A percentile compares a stretch with the other conserved stretches of the same genome.
These are phyloP conservation scores for Xylaria palmicola DNA, from an alignment of 495 filamentous ascomycete genomes.

Conservation along the genomic window DNA sequence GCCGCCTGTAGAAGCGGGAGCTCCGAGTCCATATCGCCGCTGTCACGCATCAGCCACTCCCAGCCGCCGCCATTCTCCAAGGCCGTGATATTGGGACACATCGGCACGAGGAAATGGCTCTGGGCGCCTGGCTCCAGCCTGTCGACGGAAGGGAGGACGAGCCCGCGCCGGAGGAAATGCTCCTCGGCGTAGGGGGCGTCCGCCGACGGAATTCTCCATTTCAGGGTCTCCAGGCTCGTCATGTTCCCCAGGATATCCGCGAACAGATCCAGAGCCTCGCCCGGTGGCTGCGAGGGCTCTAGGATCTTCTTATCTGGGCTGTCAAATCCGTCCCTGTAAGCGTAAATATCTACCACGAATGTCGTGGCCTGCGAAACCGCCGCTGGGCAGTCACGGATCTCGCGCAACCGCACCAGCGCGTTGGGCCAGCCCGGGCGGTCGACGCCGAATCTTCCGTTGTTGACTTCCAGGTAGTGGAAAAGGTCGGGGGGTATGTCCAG, in stretches of 20 bases:
- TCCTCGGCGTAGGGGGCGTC: neutral
- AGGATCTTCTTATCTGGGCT: neutral
- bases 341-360: neutral
- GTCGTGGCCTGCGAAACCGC: neutral
- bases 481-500: conserved; percentile 6
- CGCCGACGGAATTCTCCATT: neutral
- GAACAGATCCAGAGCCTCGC: neutral
- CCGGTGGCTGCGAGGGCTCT: neutral
- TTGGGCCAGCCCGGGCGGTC: conserved; percentile 3
- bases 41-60: neutral
- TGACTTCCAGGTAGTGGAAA: conserved; percentile 3
- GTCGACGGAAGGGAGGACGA: conserved; percentile 1
- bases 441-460: neutral
- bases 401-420: neutral
- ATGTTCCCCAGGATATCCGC: conserved; percentile 7
- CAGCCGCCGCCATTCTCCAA: neutral
- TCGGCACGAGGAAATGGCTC: neutral
- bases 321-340: neutral
- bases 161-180: neutral
- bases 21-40: neutral
- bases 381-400: conserved; percentile 1
- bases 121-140: neutral
- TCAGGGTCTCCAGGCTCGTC: conserved; percentile 3
- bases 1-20: neutral
- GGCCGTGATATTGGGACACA: neutral